These are phyloP conservation scores for Paramecium biaurelia DNA, from an alignment of 73 alveolate species.

Conservation along the genomic window DNA sequence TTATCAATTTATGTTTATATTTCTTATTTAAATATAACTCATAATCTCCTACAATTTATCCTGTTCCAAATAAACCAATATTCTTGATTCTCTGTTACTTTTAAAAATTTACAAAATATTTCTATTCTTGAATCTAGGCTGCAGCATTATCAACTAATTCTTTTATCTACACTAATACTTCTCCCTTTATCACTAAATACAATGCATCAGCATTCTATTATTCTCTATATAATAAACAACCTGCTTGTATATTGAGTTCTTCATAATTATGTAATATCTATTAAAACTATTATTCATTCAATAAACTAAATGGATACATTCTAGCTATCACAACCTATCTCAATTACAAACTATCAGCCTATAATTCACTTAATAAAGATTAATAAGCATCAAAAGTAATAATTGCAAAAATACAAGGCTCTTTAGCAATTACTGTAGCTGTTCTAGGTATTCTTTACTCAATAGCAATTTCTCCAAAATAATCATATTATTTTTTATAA, in stretches of 20 bases:
- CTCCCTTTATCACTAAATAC: not conserved
- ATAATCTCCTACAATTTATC: slow-evolving; percentile 37
- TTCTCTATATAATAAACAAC: not conserved
- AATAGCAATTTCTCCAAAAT: slow-evolving; percentile 37
- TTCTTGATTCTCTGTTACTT: not conserved
- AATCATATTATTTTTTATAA: not conserved
- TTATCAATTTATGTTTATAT: not conserved
- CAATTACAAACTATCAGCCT: not conserved
- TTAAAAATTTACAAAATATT: not conserved
- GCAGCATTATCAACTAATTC: not conserved
- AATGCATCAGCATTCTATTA: not conserved
- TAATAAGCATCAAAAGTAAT: slow-evolving; percentile 1
- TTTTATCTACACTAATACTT: not conserved
- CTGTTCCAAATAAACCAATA: not conserved
- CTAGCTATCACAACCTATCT: not conserved
- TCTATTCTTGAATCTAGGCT: not conserved
- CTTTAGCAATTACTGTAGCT: not conserved
- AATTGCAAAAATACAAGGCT: not conserved
- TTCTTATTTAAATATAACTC: not conserved
- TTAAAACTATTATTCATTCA: not conserved
- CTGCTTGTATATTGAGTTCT: not conserved
- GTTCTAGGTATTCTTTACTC: not conserved
- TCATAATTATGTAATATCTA: not conserved
- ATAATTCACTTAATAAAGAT: not conserved
- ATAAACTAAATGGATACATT: not conserved